phyloP scores from a whole-genome alignment of 345 rosid species.

The Sisymbrium irio region DNA sequence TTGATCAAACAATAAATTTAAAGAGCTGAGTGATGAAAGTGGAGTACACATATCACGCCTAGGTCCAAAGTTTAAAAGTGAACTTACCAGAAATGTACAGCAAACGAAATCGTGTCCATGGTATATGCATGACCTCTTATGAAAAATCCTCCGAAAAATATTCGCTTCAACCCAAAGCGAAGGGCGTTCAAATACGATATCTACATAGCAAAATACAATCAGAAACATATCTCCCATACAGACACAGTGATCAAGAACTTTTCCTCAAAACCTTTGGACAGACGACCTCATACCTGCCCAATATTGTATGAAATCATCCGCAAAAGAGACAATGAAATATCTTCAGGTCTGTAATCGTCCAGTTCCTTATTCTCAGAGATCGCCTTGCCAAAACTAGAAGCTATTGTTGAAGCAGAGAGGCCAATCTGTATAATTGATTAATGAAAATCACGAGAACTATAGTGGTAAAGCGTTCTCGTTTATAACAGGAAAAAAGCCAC shows the following conservation, averaged over 20 bases:
- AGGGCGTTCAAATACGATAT: constrained; percentile 91
- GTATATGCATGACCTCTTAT: constrained; percentile 99
- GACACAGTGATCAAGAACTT: too few species aligned
- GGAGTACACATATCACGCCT: background rate
- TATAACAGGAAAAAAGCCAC: background rate
- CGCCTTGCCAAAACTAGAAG: constrained; percentile 97
- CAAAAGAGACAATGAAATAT: constrained; percentile 90
- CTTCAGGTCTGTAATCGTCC: constrained; percentile 90
- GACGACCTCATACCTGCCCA: constrained; percentile 67
- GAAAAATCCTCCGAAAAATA: constrained; percentile 96
- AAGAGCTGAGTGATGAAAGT: background rate
- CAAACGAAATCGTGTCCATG: constrained; percentile 99
- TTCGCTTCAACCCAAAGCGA: constrained; percentile 88
- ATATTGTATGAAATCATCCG: constrained; percentile 99
- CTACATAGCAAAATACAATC: constrained; percentile 42
- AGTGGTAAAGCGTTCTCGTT: background rate
- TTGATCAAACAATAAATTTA: constrained; percentile 16
- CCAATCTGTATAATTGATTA: constrained; percentile 58
- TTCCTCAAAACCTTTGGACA: background rate
- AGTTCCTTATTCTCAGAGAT: constrained; percentile 93
- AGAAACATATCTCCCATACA: background rate
- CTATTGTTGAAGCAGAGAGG: constrained; percentile 96
- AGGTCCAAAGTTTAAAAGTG: constrained; percentile 1
- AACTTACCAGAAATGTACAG: constrained; percentile 90
- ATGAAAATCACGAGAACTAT: constrained; percentile 7